phyloP scores from a whole-genome alignment of 495 filamentous ascomycete genomes.

The Penicillium tannophilum region DNA sequence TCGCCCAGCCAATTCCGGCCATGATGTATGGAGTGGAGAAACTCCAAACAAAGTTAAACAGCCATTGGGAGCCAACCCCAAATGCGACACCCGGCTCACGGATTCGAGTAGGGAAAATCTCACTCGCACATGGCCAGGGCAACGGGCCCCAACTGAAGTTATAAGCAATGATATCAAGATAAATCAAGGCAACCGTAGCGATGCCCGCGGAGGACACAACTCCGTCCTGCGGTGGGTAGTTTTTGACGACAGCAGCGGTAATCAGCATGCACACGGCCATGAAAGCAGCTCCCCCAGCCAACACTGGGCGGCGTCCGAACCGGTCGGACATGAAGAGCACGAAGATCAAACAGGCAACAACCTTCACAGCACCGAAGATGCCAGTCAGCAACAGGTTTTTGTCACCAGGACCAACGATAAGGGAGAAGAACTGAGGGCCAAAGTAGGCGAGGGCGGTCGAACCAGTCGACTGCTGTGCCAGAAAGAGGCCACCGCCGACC shows the following conservation, averaged over 20 bases:
- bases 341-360: constrained; percentile 49
- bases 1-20: constrained; percentile 48
- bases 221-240: constrained; percentile 39
- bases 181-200: constrained; percentile 51
- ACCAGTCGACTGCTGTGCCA: constrained; percentile 55
- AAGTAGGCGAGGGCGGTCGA: constrained; percentile 57
- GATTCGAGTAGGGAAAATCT: constrained; percentile 54
- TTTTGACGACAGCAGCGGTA: constrained; percentile 57
- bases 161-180: constrained; percentile 50
- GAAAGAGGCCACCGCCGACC: constrained; percentile 43
- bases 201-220: constrained; percentile 46
- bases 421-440: constrained; percentile 54
- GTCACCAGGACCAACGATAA: constrained; percentile 52
- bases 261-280: constrained; percentile 58
- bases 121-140: constrained; percentile 41
- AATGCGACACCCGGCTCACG: constrained; percentile 52
- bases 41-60: constrained; percentile 56
- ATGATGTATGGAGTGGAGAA: constrained; percentile 56
- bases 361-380: constrained; percentile 55
- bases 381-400: constrained; percentile 48
- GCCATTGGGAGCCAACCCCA: constrained; percentile 53
- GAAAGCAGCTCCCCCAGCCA: constrained; percentile 52
- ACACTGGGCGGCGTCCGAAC: constrained; percentile 54
- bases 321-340: constrained; percentile 58
- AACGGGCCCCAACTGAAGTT: constrained; percentile 46